These are phyloP conservation scores for Aegilops bicornis DNA, from an alignment of 176 grass and related monocot species.

Conservation along the genomic window DNA sequence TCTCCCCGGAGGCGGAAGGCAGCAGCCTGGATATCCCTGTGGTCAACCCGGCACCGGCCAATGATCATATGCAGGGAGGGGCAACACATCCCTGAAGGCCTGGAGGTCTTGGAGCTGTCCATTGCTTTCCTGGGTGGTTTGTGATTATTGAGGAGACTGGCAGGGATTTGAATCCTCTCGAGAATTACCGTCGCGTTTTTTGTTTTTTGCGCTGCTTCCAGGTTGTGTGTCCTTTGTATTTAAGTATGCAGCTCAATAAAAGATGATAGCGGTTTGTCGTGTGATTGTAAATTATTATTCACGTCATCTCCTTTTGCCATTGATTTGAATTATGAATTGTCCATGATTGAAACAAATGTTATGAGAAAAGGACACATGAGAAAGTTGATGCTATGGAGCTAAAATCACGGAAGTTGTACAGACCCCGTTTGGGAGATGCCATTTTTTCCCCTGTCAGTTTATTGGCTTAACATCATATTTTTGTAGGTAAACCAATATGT, in stretches of 20 bases:
- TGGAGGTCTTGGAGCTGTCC: conserved; percentile 24
- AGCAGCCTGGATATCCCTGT: conserved; percentile 83
- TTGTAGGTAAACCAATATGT: too few species aligned
- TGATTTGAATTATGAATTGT: background rate
- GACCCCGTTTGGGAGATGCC: too few species aligned
- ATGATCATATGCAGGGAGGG: conserved; percentile 55
- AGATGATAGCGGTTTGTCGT: conserved; percentile 12
- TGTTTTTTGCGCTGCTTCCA: background rate
- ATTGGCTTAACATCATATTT: too few species aligned
- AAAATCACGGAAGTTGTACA: background rate
- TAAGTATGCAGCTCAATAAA: conserved; percentile 36
- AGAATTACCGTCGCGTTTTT: conserved; percentile 6
- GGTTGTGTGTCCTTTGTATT: conserved; percentile 55
- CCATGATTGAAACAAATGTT: background rate
- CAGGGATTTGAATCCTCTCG: conserved; percentile 37
- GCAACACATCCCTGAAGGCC: conserved; percentile 45
- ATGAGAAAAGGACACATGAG: background rate
- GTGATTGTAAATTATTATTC: conserved; percentile 44
- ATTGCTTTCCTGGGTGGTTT: conserved; percentile 22
- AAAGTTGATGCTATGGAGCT: background rate
- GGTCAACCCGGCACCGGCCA: conserved; percentile 51
- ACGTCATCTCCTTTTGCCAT: background rate
- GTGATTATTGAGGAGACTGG: conserved; percentile 38
- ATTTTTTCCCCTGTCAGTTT: too few species aligned
- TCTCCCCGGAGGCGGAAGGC: conserved; percentile 65